A percentile compares a stretch with the other conserved stretches of the same genome.
These are phyloP conservation scores for Solanum microdontum DNA, from an alignment of 257 asterid genomes.

Conservation along the genomic window DNA sequence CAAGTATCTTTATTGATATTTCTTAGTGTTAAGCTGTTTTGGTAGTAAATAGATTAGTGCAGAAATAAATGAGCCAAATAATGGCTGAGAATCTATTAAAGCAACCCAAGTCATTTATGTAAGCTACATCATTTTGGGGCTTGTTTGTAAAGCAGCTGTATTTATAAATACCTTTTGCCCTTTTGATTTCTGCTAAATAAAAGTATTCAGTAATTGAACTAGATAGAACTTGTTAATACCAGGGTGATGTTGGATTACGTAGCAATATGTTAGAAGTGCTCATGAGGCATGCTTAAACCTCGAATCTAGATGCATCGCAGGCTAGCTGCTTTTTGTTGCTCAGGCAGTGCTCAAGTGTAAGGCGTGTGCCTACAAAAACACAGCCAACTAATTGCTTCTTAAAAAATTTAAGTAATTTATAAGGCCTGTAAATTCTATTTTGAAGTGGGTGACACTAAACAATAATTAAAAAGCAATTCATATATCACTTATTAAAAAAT, in stretches of 20 bases:
- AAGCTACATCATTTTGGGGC: neutral
- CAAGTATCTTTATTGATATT: neutral
- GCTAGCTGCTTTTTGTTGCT: neutral
- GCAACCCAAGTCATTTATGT: neutral
- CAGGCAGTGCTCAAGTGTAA: neutral
- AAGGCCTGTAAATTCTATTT: neutral
- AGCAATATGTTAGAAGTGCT: neutral
- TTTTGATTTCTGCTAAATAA: neutral
- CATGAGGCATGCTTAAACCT: neutral
- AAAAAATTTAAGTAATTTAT: neutral
- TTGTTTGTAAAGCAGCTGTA: neutral
- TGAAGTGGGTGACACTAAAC: neutral
- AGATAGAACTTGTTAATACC: neutral
- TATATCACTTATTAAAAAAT: neutral
- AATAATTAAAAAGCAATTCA: neutral
- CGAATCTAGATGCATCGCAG: neutral
- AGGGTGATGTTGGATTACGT: neutral
- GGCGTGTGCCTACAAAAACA: neutral
- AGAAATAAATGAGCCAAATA: neutral
- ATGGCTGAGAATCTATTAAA: neutral
- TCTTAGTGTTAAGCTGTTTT: neutral
- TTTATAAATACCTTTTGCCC: neutral
- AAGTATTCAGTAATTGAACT: neutral
- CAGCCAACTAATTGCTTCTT: neutral
- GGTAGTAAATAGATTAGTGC: neutral